Base-by-base conservation (phyloP, 257 asterid species). In the Fraxinus cuspidata region DNA sequence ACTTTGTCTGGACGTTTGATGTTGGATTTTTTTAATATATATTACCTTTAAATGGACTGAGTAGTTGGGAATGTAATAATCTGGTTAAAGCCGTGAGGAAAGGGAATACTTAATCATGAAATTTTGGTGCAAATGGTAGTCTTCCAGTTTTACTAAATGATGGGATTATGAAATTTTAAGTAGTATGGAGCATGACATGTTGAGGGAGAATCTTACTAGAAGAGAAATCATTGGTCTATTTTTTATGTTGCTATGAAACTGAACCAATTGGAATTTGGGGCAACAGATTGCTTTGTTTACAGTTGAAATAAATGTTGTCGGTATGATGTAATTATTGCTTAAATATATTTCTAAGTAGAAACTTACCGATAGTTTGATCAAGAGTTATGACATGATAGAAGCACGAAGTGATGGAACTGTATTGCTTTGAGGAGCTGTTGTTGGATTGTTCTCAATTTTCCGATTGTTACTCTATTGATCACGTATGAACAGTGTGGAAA, bases 321-420 rank as follows among this genome's bases (percentile, higher is more conserved):
- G 78, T 68, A 58, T 78, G 51, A n/a, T 42, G 37, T 15, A 69
- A n/a, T 69, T 42, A 1, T 42, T 42, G 49, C 49, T 10, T 42
- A 42, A 42, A 37, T 42, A 11, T 42, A 42, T 42, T 42, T 42
- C 49, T 42, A 42, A 15, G 16, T 42, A 37, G 42, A 7, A 37
- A 37, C 42, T 37, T 11, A 37, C 42, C 9, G 42, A 37, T 32
- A 38, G 44, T 42, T 42, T 42, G 49, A 11, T 42, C 49, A 42
- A 42, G 49, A 42, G 16, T 42, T 42, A 11, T 23, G 34, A 42
- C 32, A 13, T 5, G 67, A 47, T 73, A 35, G 40, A 56, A 13
- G 27, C 75, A 74, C 29, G 35, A 69, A 49, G 70, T 80, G 65
- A 53, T 42, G 37, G 71, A 37, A 44, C 38, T 51, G 49, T 53